Conservation (phyloP, 805 yeast genomes). For the Starmerella apis region DNA sequence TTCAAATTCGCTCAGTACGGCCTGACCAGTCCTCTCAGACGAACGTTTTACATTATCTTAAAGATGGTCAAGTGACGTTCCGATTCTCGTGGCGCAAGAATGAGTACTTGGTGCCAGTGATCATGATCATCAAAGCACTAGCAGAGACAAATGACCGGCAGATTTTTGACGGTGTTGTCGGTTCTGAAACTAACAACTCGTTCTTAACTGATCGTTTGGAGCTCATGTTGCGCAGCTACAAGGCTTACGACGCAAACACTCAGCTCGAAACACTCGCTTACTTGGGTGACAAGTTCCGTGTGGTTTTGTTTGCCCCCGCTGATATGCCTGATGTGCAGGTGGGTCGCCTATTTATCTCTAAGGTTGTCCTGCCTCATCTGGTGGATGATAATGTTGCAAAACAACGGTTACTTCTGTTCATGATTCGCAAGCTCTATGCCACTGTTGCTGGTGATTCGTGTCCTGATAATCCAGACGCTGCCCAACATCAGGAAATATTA, state of each 20-base stretch:
- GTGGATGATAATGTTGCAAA: constrained; percentile 57
- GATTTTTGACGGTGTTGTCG: constrained; percentile 91
- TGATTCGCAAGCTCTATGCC: constrained; percentile 90
- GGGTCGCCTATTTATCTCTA: constrained; percentile 69
- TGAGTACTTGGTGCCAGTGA: constrained; percentile 86
- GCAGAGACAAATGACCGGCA: constrained; percentile 87
- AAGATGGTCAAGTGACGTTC: constrained; percentile 92
- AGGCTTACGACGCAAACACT: constrained; percentile 64
- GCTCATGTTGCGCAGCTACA: constrained; percentile 77
- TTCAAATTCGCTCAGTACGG: constrained; percentile 86
- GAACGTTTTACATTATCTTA: constrained; percentile 89
- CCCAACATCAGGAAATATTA: constrained; percentile 94
- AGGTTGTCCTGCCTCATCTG: constrained; percentile 85
- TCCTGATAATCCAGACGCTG: constrained; percentile 97
- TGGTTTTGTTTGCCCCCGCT: constrained; percentile 79
- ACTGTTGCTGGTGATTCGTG: constrained; percentile 94
- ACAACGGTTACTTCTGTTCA: constrained; percentile 76
- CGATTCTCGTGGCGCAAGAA: constrained; percentile 95
- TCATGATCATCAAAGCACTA: constrained; percentile 84
- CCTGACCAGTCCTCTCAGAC: constrained; percentile 98
- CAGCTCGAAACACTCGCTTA: constrained; percentile 85
- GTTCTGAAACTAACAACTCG: constrained; percentile 74
- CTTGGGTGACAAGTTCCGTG: constrained; percentile 90
- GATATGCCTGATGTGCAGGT: constrained; percentile 84
- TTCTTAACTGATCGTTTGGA: constrained; percentile 97